Evolutionary conservation across 2,329 filamentous ascomycete genomes (phyloP).

Genomic region (Sarocladium strictum): DNA sequence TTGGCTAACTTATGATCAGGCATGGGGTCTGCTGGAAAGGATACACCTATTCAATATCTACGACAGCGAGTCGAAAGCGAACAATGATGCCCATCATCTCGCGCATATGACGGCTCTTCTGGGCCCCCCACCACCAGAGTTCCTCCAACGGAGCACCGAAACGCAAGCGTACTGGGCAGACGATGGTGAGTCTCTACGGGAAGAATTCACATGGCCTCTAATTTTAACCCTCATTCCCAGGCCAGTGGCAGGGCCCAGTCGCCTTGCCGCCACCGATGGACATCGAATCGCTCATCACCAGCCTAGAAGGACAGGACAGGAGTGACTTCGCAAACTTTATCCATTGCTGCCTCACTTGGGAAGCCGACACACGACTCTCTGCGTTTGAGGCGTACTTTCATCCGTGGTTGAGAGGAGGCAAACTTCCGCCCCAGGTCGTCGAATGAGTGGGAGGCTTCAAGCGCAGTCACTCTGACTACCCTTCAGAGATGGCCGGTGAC

Average conservation of each 20-base stretch:
- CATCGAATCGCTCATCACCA: conserved; percentile 16
- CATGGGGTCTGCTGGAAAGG: conserved; percentile 18
- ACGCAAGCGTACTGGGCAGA: conserved; percentile 18
- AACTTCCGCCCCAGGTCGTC: neutral
- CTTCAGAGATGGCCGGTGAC: too few species aligned
- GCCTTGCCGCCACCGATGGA: conserved; percentile 16
- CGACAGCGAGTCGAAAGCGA: conserved; percentile 15
- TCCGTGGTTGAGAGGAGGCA: neutral
- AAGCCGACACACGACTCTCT: conserved; percentile 12
- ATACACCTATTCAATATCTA: conserved; percentile 16
- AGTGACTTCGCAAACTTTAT: conserved; percentile 17
- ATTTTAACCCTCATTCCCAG: too few species aligned
- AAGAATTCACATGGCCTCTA: too few species aligned
- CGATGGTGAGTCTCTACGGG: too few species aligned
- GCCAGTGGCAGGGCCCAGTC: conserved; percentile 17
- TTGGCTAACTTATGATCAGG: conserved; percentile 12
- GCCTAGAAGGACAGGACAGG: conserved; percentile 13
- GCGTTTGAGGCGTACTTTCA: neutral
- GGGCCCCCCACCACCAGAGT: conserved; percentile 16
- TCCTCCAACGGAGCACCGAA: conserved; percentile 14
- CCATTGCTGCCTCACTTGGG: conserved; percentile 17
- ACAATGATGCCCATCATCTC: conserved; percentile 18
- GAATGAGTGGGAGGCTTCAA: too few species aligned
- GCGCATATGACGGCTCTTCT: conserved; percentile 18
- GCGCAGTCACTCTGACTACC: too few species aligned